Evolutionary conservation across 2,329 filamentous ascomycete genomes (phyloP).

Genomic region (Fusarium equiseti): DNA sequence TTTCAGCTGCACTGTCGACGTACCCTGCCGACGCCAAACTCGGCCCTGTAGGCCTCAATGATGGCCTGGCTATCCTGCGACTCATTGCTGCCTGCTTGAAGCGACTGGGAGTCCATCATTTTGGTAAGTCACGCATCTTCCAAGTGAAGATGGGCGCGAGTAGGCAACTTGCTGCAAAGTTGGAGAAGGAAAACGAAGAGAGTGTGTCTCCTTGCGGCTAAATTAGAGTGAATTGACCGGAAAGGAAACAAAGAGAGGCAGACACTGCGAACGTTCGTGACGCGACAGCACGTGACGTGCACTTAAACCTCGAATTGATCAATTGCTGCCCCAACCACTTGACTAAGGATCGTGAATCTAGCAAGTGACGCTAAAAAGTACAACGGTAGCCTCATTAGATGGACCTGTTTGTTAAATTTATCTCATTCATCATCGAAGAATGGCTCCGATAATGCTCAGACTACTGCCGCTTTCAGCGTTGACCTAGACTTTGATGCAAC

Average conservation of each 20-base stretch:
- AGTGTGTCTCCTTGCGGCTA: conserved; percentile 23
- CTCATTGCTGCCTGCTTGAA: conserved; percentile 53
- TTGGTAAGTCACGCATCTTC: conserved; percentile 36
- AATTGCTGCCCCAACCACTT: neutral
- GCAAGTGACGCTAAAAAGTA: neutral
- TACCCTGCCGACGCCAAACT: conserved; percentile 57
- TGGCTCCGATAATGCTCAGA: neutral
- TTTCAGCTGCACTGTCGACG: conserved; percentile 47
- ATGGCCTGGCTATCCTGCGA: conserved; percentile 61
- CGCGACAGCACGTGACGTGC: conserved; percentile 27
- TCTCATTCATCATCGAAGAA: neutral
- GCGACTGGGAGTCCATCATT: conserved; percentile 49
- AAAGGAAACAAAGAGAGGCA: conserved; percentile 18
- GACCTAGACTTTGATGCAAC: neutral
- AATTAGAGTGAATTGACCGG: conserved; percentile 31
- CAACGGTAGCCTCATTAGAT: neutral
- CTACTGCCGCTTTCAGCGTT: neutral
- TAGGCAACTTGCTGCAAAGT: neutral
- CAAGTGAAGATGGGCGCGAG: neutral
- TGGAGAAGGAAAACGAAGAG: conserved; percentile 3
- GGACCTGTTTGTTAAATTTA: too few species aligned
- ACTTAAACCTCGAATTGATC: neutral
- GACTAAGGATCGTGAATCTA: neutral
- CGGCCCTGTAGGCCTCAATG: conserved; percentile 53
- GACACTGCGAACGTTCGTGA: conserved; percentile 22